Conservation (phyloP, 2,329 filamentous ascomycete species). For the Curvularia sp. region DNA sequence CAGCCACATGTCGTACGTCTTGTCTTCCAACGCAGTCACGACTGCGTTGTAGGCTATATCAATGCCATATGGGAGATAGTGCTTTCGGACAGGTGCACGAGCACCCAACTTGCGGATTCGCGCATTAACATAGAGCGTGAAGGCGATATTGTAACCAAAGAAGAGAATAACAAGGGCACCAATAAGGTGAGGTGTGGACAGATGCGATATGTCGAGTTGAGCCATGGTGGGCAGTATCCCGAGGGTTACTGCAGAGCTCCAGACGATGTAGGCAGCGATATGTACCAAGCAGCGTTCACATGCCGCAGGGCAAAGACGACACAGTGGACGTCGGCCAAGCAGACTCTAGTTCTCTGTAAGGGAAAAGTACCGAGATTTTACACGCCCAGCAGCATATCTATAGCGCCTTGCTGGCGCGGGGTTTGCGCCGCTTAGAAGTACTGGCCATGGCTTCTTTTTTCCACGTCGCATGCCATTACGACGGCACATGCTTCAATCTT, state of each 20-base stretch:
- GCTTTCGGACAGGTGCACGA: conserved; percentile 52
- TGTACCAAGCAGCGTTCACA: conserved; percentile 11
- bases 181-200: conserved; percentile 35
- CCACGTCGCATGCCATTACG: not conserved
- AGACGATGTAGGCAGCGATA: conserved; percentile 10
- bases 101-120: conserved; percentile 53
- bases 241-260: not conserved
- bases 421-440: not conserved
- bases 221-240: conserved; percentile 31
- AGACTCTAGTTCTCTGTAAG: conserved; percentile 1
- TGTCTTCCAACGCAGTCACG: conserved; percentile 59
- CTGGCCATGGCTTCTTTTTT: not conserved
- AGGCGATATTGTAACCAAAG: conserved; percentile 26
- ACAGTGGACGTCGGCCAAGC: not conserved
- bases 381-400: not conserved
- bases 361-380: conserved; percentile 9
- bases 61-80: conserved; percentile 60
- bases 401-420: not conserved
- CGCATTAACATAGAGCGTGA: conserved; percentile 40
- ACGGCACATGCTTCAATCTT: conserved; percentile 3
- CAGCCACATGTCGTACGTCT: conserved; percentile 69
- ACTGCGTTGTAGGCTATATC: conserved; percentile 69
- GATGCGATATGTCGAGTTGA: conserved; percentile 21
- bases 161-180: conserved; percentile 29
- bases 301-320: conserved; percentile 3